phyloP scores from a whole-genome alignment of 2,329 filamentous ascomycete genomes.

The Exutisphaerella laricina region DNA sequence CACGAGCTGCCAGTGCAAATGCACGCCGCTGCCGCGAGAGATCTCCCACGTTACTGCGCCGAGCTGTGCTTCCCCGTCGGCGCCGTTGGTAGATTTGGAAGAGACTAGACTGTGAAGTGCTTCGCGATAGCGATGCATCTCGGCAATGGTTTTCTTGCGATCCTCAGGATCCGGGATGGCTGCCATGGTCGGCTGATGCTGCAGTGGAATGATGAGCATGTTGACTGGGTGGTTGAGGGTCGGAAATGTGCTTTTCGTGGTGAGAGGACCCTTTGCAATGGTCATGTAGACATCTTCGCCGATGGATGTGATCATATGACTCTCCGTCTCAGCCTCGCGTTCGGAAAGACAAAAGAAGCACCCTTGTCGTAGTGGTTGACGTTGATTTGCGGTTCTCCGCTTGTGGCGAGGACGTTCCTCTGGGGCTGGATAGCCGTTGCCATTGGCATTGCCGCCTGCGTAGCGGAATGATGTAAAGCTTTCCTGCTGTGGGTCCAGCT shows the following conservation, averaged over 20 bases:
- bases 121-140: conserved; percentile 78
- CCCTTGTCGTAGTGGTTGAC: conserved; percentile 51
- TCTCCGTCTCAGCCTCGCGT: conserved; percentile 68
- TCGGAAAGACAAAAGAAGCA: conserved; percentile 98
- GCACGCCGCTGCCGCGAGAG: conserved; percentile 71
- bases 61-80: conserved; percentile 51
- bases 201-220: conserved; percentile 83
- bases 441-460: conserved; percentile 38
- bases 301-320: conserved; percentile 85
- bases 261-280: conserved; percentile 84
- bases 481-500: conserved; percentile 30
- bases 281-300: conserved; percentile 84
- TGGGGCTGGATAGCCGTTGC: conserved; percentile 37
- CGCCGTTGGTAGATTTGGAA: conserved; percentile 25
- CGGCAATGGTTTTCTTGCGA: conserved; percentile 57
- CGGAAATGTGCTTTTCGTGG: conserved; percentile 64
- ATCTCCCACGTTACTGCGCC: conserved; percentile 92
- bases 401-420: conserved; percentile 12
- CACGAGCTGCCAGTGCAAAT: conserved; percentile 90
- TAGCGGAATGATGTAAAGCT: conserved; percentile 44
- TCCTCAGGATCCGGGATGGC: conserved; percentile 56
- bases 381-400: conserved; percentile 35
- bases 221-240: conserved; percentile 74
- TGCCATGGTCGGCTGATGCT: conserved; percentile 70
- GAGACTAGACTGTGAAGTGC: conserved; percentile 73